Evolutionary conservation across 129 eudicot species (phyloP).

Genomic region (Scalesia atractyloides): DNA sequence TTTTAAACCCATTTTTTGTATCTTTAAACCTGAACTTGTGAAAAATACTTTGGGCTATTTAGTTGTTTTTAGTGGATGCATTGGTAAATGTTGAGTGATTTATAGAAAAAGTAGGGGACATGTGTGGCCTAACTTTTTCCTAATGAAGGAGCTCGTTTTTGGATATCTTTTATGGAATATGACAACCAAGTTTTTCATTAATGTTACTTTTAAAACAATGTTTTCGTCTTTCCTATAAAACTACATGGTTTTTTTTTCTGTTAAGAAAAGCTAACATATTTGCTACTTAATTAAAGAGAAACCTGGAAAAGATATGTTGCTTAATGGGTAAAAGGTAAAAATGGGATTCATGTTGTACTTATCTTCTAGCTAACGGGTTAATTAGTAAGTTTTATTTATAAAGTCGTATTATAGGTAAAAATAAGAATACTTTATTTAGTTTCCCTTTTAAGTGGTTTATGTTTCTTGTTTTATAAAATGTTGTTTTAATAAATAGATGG

Average conservation of each 20-base stretch:
- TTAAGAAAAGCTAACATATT: constrained; percentile 22
- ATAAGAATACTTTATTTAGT: too few relatives aligned
- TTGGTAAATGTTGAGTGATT: neutral
- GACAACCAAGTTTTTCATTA: constrained; percentile 23
- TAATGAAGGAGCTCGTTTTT: constrained; percentile 30
- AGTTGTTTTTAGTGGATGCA: neutral
- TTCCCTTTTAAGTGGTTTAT: too few relatives aligned
- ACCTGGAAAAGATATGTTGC: neutral
- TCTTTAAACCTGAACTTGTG: neutral
- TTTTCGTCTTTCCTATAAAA: constrained; percentile 24
- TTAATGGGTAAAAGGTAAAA: too few relatives aligned
- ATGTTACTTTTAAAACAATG: constrained; percentile 2
- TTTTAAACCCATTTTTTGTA: constrained; percentile 42
- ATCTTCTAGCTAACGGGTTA: too few relatives aligned
- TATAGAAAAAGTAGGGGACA: constrained; percentile 16
- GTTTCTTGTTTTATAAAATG: too few relatives aligned
- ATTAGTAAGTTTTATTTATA: too few relatives aligned
- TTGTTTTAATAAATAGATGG: too few relatives aligned
- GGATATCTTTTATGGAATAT: constrained; percentile 24
- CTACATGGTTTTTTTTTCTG: constrained; percentile 6
- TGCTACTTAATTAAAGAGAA: constrained; percentile 14
- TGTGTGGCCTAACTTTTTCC: constrained; percentile 45
- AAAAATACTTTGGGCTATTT: neutral
- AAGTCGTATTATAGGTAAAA: too few relatives aligned
- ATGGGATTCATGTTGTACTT: too few relatives aligned